Evolutionary conservation across 305 asterid species (phyloP).

Genomic region (Coffea humblotiana): DNA sequence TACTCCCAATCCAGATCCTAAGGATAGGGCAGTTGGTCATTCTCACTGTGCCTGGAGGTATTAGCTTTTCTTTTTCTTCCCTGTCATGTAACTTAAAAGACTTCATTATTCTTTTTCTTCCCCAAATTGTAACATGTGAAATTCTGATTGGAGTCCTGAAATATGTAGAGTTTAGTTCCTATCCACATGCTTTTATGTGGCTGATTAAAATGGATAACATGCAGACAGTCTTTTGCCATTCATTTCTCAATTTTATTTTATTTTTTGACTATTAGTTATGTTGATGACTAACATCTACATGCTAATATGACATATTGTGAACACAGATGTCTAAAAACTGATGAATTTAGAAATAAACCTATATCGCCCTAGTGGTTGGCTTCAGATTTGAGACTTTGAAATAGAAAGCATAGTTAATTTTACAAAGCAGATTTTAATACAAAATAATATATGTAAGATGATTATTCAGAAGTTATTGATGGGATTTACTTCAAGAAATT

Average conservation of each 20-base stretch:
- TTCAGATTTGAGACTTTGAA: conserved; percentile 1
- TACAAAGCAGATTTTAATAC: not conserved
- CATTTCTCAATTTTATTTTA: not conserved
- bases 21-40: conserved; percentile 92
- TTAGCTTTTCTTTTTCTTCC: conserved; percentile 17
- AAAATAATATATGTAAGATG: not conserved
- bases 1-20: conserved; percentile 92
- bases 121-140: not conserved
- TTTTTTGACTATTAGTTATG: not conserved
- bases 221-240: not conserved
- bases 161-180: not conserved
- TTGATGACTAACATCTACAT: not conserved
- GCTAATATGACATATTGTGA: not conserved
- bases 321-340: not conserved
- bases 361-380: not conserved
- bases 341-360: not conserved
- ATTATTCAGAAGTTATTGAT: not conserved
- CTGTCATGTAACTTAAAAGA: too few relatives aligned
- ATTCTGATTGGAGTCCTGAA: not conserved
- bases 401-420: not conserved
- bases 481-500: not conserved
- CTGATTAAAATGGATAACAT: not conserved
- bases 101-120: conserved; percentile 4
- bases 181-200: not conserved
- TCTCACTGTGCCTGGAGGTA: conserved; percentile 98